Evolutionary conservation across 257 asterid species (phyloP).

Genomic region (Primulina tabacum): DNA sequence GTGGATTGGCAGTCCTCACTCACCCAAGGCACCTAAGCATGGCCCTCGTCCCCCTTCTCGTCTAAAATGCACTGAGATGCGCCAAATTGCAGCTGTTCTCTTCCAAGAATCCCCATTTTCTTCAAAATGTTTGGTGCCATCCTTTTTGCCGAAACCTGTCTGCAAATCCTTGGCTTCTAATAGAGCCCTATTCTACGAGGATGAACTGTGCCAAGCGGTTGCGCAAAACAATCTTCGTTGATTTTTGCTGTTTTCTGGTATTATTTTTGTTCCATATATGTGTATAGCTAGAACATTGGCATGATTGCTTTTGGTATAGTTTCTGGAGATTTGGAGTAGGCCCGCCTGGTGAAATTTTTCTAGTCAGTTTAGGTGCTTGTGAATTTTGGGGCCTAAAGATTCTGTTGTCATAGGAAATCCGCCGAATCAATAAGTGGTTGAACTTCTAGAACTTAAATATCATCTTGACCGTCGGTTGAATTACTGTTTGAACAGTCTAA

Average conservation of each 20-base stretch:
- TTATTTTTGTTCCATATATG: conserved; percentile 23
- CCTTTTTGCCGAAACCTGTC: conserved; percentile 59
- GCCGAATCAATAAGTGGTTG: too few relatives aligned
- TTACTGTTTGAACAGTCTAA: too few relatives aligned
- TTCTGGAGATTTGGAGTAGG: conserved; percentile 18
- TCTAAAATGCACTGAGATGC: conserved; percentile 66
- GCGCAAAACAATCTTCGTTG: conserved; percentile 93
- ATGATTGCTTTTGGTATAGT: conserved; percentile 12
- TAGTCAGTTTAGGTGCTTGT: conserved; percentile 31
- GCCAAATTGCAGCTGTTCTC: conserved; percentile 87
- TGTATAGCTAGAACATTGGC: conserved; percentile 29
- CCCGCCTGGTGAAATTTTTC: conserved; percentile 28
- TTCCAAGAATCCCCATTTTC: conserved; percentile 66
- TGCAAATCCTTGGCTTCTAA: conserved; percentile 83
- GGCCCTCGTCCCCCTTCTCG: conserved; percentile 88
- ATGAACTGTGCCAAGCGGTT: conserved; percentile 93
- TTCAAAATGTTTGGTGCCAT: conserved; percentile 63
- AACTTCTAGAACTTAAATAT: too few relatives aligned
- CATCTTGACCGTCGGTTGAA: too few relatives aligned
- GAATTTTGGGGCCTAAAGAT: conserved; percentile 21
- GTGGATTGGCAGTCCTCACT: conserved; percentile 54
- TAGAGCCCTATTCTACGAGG: conserved; percentile 83
- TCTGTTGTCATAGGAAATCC: background rate
- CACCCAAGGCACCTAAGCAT: conserved; percentile 93
- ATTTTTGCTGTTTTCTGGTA: conserved; percentile 17